A percentile compares a stretch with the other conserved stretches of the same genome.
phyloP scores from a whole-genome alignment of 495 filamentous ascomycete species.

The Penicillium soppii region DNA sequence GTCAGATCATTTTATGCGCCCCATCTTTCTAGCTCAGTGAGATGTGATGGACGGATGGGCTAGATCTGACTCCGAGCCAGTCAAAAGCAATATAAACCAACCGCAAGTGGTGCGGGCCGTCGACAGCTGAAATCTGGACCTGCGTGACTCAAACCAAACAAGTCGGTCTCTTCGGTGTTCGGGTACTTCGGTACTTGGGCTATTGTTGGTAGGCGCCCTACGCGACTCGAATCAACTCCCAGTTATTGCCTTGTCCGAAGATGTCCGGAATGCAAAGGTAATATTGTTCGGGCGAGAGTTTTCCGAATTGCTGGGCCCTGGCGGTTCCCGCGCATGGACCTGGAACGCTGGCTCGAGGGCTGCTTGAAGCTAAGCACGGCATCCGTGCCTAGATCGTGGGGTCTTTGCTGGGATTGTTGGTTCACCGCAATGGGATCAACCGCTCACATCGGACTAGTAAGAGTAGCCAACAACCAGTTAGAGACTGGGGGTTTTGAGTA shows the following conservation, averaged over 20 bases:
- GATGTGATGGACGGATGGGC: conserved; percentile 20
- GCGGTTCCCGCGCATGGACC: conserved; percentile 24
- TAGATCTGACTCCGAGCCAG: conserved; percentile 11
- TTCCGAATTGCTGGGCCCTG: not conserved
- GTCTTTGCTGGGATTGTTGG: not conserved
- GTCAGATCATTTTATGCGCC: conserved; percentile 14
- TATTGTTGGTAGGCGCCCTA: not conserved
- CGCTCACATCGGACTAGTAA: not conserved
- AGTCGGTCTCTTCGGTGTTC: not conserved
- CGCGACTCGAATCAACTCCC: not conserved
- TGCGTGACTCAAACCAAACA: conserved; percentile 11
- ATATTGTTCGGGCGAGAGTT: not conserved
- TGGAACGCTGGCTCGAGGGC: conserved; percentile 19
- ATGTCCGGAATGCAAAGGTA: not conserved
- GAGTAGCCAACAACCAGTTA: not conserved
- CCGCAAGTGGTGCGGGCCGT: conserved; percentile 7
- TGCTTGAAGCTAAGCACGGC: conserved; percentile 15
- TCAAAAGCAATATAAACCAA: conserved; percentile 12
- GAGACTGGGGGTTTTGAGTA: not conserved
- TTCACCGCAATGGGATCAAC: not conserved
- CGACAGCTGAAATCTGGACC: conserved; percentile 7
- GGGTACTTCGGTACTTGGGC: not conserved
- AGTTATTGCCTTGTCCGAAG: not conserved
- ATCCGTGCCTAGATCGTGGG: conserved; percentile 24
- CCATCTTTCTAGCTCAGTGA: conserved; percentile 11